Evolutionary conservation across 2,329 filamentous ascomycete species (phyloP).

Genomic region (Escovopsis sp.): DNA sequence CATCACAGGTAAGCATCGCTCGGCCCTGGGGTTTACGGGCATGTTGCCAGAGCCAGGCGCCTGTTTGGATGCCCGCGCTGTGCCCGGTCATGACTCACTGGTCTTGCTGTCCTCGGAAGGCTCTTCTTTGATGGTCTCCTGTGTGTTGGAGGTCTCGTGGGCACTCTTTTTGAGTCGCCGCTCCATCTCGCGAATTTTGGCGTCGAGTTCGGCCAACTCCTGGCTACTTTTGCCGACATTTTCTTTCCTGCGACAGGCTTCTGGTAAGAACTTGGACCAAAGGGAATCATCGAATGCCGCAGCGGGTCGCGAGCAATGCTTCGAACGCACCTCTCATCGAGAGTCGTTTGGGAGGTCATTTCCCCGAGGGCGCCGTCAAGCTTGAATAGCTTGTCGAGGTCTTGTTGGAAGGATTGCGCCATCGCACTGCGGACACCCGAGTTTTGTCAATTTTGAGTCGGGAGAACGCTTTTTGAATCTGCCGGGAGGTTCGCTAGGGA

Average conservation of each 20-base stretch:
- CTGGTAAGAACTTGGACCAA: too few relatives aligned
- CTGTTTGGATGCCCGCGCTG: constrained; percentile 34
- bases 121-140: constrained; percentile 6
- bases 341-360: constrained; percentile 46
- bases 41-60: constrained; percentile 40
- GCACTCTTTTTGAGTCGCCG: constrained; percentile 44
- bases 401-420: constrained; percentile 72
- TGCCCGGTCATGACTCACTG: constrained; percentile 36
- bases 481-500: neutral
- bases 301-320: too few relatives aligned
- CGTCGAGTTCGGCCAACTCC: constrained; percentile 77
- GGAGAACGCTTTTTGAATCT: constrained; percentile 3
- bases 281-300: too few relatives aligned
- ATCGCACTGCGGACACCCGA: constrained; percentile 48
- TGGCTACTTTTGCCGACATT: constrained; percentile 57
- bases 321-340: constrained; percentile 62
- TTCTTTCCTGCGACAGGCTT: constrained; percentile 49
- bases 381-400: constrained; percentile 79
- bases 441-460: neutral
- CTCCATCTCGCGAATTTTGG: constrained; percentile 72
- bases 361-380: constrained; percentile 66
- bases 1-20: constrained; percentile 40
- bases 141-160: constrained; percentile 6
- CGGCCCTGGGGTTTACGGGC: constrained; percentile 43
- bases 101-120: constrained; percentile 20